Evolutionary conservation across 1,284 basidiomycete genomes (phyloP), one percentile per base, ranked within the genome.

Genomic region (Trichosporon sp.): DNA sequence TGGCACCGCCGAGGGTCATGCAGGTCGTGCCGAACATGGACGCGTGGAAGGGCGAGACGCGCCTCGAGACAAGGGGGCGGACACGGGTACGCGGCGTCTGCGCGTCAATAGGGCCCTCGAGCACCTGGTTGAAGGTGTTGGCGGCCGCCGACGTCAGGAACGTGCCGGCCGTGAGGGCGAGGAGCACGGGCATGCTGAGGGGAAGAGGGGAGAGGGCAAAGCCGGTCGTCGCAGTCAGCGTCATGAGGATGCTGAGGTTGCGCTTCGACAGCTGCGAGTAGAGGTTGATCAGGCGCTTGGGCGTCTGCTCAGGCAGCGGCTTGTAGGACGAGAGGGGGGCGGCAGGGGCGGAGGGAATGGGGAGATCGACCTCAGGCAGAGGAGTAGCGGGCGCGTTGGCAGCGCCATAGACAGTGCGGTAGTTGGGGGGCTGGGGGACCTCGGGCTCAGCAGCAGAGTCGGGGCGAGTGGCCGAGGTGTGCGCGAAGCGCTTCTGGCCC

Each of bases 101-200:
- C 0, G 97, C 95, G 79, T 99, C 97, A 72, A 96, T 92, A 0
- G 97, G 97, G 3, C 92, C 87, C 82, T 99, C 97, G 77, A 95
- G 90, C 2, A 99, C 85, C 82, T 99, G 95, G 83, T 99, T 99
- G 75, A 98, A 86, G 0, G 95, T 88, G 80, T 98, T 98, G 27
- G 97, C 97, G 0, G 94, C 92, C 1, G 95, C 92, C 4, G 91
- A 92, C 80, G 95, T 98, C 42, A 99, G 86, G 0, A 91, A 89
- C 0, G 95, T 98, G 44, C 97, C 97, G 32, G 91, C 82, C 0
- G 95, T 93, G 0, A 96, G 92, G 8, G 92, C 89, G 6, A 98
- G 86, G 4, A 99, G 87, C 15, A 92, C 87, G 1, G 93, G 91
- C 1, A 96, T 85, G 2, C 91, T 90, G 1, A 92, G 87, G 11